These are phyloP conservation scores for Yarrowia yakushimensis DNA, from an alignment of 805 yeast genomes.

Conservation along the genomic window DNA sequence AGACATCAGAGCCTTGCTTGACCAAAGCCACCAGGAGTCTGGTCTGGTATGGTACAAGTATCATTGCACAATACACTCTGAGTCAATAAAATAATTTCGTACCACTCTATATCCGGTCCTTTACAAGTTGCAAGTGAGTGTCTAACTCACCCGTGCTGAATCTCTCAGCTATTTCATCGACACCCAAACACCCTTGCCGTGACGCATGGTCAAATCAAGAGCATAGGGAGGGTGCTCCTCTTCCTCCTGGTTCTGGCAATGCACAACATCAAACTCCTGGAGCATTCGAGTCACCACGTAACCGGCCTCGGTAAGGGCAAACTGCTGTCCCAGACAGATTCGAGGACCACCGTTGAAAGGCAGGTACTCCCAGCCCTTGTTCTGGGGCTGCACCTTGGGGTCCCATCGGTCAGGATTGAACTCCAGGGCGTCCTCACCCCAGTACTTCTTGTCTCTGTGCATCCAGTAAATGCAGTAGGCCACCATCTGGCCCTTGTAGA, in stretches of 20 bases:
- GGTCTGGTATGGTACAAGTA: too few species aligned
- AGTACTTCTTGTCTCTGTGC: slow-evolving; percentile 43
- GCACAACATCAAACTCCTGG: slow-evolving; percentile 30
- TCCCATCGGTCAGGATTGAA: slow-evolving; percentile 52
- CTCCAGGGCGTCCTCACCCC: slow-evolving; percentile 45
- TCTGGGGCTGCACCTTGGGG: slow-evolving; percentile 38
- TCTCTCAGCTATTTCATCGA: neutral
- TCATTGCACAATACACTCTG: neutral
- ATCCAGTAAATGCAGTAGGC: slow-evolving; percentile 43
- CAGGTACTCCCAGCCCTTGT: slow-evolving; percentile 44
- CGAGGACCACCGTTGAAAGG: slow-evolving; percentile 58
- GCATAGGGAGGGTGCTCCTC: slow-evolving; percentile 10
- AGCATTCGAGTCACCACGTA: slow-evolving; percentile 45
- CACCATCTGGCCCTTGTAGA: slow-evolving; percentile 45
- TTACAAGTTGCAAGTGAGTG: neutral
- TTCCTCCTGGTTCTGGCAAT: slow-evolving; percentile 1
- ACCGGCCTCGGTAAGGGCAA: slow-evolving; percentile 53
- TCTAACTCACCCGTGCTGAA: too few species aligned
- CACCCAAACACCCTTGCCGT: neutral
- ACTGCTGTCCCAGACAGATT: slow-evolving; percentile 54
- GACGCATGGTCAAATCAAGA: slow-evolving; percentile 9
- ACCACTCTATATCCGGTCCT: neutral
- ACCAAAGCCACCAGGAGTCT: too few species aligned
- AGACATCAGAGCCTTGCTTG: too few species aligned
- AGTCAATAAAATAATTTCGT: neutral